These are phyloP conservation scores for Lentinula aciculospora DNA, from an alignment of 768 basidiomycete species.

Conservation along the genomic window DNA sequence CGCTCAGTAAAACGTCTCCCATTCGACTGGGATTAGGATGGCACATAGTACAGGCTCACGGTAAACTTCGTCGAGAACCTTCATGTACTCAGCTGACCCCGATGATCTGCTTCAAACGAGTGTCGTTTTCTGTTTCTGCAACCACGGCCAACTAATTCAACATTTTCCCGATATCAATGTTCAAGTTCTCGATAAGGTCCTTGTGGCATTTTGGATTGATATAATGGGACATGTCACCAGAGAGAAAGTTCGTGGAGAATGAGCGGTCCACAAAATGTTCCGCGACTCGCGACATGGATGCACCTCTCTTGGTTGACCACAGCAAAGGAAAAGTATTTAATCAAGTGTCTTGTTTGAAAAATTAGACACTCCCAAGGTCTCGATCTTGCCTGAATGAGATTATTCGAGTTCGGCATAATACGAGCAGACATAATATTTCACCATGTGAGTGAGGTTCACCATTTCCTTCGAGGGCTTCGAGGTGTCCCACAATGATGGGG, in stretches of 20 bases:
- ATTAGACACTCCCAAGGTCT: not conserved
- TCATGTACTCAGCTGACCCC: constrained; percentile 22
- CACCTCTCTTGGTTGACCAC: constrained; percentile 39
- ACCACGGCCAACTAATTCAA: constrained; percentile 50
- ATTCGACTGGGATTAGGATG: not conserved
- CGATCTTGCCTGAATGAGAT: not conserved
- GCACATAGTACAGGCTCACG: constrained; percentile 17
- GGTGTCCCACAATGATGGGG: too few species aligned
- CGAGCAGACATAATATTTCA: too few species aligned
- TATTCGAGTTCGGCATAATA: not conserved
- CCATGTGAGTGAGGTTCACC: too few species aligned
- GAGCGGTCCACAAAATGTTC: constrained; percentile 47
- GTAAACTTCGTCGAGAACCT: constrained; percentile 27
- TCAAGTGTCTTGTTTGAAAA: constrained; percentile 4
- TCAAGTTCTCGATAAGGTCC: constrained; percentile 33
- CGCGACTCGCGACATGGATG: constrained; percentile 46
- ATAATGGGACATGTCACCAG: too few species aligned
- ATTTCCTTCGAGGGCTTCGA: too few species aligned
- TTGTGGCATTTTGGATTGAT: constrained; percentile 27
- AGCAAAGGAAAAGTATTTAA: not conserved
- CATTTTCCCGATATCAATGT: constrained; percentile 35
- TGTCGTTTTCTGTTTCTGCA: constrained; percentile 42
- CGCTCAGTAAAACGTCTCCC: constrained; percentile 21
- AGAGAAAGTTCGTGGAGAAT: too few species aligned
- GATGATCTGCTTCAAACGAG: too few species aligned